phyloP scores from a whole-genome alignment of 495 filamentous ascomycete species.

The Talaromyces borbonicus region DNA sequence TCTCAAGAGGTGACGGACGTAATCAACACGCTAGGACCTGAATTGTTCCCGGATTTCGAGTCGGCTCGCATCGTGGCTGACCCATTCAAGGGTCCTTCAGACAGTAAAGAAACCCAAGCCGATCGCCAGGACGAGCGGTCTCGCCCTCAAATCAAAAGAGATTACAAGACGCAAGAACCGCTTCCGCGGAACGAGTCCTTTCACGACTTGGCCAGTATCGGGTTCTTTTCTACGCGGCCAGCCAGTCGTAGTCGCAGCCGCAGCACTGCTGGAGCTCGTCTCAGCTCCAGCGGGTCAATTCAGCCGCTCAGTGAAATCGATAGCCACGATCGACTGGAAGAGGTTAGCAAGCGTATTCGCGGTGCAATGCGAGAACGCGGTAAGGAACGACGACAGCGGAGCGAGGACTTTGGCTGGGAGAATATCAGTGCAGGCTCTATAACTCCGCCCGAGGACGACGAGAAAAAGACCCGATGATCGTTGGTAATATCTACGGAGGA shows the following conservation, averaged over 20 bases:
- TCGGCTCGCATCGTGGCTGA: conserved; percentile 65
- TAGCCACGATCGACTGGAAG: conserved; percentile 60
- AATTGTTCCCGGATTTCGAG: conserved; percentile 96
- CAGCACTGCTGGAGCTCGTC: conserved; percentile 50
- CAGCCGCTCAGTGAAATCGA: conserved; percentile 60
- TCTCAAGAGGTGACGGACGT: conserved; percentile 75
- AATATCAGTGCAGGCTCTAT: conserved; percentile 33
- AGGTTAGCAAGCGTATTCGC: conserved; percentile 78
- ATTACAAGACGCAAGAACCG: conserved; percentile 29
- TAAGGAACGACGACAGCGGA: conserved; percentile 58
- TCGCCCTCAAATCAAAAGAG: conserved; percentile 13
- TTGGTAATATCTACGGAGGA: not conserved
- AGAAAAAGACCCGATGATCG: conserved; percentile 24
- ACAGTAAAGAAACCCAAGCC: conserved; percentile 12
- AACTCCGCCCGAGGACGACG: conserved; percentile 35
- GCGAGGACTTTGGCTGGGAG: conserved; percentile 42
- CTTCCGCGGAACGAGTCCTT: conserved; percentile 90
- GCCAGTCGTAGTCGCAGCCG: conserved; percentile 61
- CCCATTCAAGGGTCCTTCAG: conserved; percentile 37
- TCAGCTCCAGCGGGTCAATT: conserved; percentile 22
- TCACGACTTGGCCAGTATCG: conserved; percentile 72
- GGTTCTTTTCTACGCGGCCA: conserved; percentile 81
- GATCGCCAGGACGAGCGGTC: conserved; percentile 13
- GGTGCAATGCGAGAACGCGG: conserved; percentile 82
- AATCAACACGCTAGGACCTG: conserved; percentile 92